Evolutionary conservation across 331 rosid species (phyloP).

Genomic region (Stylosanthes scabra): DNA sequence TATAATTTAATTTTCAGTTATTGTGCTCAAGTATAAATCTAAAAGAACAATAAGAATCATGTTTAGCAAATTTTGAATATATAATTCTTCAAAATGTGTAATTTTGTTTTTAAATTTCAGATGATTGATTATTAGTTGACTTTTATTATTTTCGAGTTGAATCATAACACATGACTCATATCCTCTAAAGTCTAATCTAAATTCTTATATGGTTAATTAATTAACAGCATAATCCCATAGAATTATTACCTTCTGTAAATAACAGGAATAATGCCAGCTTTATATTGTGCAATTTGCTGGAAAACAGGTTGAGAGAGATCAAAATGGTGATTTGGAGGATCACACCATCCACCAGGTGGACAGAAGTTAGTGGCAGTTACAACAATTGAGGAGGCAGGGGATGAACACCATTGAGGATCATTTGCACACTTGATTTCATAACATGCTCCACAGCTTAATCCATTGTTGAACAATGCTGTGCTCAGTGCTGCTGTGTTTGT

Average conservation of each 20-base stretch:
- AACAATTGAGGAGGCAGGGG: conserved; percentile 60
- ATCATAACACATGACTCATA: neutral
- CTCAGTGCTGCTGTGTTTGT: conserved; percentile 91
- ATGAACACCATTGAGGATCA: conserved; percentile 82
- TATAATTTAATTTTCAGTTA: too few relatives aligned
- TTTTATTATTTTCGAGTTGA: too few relatives aligned
- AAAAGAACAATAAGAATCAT: too few relatives aligned
- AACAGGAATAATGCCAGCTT: conserved; percentile 86
- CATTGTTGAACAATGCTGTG: conserved; percentile 83
- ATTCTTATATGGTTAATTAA: neutral
- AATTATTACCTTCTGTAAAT: conserved; percentile 62
- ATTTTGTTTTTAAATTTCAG: too few relatives aligned
- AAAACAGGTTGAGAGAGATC: conserved; percentile 92
- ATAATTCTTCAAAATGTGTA: too few relatives aligned
- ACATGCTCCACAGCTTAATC: conserved; percentile 91
- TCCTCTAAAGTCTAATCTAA: neutral
- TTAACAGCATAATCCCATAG: neutral
- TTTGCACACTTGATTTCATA: conserved; percentile 74
- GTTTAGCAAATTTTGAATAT: too few relatives aligned
- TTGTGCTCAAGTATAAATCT: too few relatives aligned
- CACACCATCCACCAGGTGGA: conserved; percentile 97
- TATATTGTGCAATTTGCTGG: conserved; percentile 81
- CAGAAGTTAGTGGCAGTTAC: conserved; percentile 97
- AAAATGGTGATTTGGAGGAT: conserved; percentile 87
- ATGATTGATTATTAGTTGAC: too few relatives aligned